Conservation (phyloP, 768 basidiomycete genomes). For the Thelephora ganbajun region DNA sequence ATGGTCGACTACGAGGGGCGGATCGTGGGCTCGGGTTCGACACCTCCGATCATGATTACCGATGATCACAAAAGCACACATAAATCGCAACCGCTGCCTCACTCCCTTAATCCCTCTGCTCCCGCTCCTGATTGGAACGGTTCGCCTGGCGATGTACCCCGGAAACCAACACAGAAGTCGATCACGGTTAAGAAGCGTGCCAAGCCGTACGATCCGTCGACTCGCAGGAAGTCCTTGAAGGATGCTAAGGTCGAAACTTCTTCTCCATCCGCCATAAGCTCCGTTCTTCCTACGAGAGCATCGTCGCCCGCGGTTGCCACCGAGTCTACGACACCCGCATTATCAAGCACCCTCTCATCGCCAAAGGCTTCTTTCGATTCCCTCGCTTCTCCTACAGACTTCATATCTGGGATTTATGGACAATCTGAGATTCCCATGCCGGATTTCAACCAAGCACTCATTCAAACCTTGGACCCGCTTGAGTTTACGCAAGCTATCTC, state of each 20-base stretch:
- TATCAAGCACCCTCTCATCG: neutral
- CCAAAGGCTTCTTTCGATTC: neutral
- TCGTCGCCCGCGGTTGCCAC: constrained; percentile 13
- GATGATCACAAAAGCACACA: constrained; percentile 90
- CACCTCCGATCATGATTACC: constrained; percentile 94
- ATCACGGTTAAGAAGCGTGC: constrained; percentile 36
- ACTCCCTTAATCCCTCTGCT: neutral
- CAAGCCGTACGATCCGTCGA: constrained; percentile 50
- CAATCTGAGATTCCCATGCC: neutral
- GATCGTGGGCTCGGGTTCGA: constrained; percentile 67
- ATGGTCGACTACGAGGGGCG: constrained; percentile 72
- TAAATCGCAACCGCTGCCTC: constrained; percentile 10
- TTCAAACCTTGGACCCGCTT: neutral
- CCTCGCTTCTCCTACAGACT: neutral
- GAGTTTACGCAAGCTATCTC: neutral
- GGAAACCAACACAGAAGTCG: constrained; percentile 26
- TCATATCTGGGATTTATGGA: neutral
- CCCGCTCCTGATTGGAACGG: constrained; percentile 36
- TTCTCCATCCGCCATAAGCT: constrained; percentile 13
- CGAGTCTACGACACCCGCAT: neutral
- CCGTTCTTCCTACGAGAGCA: constrained; percentile 16
- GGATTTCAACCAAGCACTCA: neutral
- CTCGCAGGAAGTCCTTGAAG: constrained; percentile 14
- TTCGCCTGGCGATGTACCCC: constrained; percentile 19
- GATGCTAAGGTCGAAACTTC: constrained; percentile 17